These are phyloP conservation scores for Thielaviopsis punctulata DNA, from an alignment of 2,329 filamentous ascomycete species.

Conservation along the genomic window DNA sequence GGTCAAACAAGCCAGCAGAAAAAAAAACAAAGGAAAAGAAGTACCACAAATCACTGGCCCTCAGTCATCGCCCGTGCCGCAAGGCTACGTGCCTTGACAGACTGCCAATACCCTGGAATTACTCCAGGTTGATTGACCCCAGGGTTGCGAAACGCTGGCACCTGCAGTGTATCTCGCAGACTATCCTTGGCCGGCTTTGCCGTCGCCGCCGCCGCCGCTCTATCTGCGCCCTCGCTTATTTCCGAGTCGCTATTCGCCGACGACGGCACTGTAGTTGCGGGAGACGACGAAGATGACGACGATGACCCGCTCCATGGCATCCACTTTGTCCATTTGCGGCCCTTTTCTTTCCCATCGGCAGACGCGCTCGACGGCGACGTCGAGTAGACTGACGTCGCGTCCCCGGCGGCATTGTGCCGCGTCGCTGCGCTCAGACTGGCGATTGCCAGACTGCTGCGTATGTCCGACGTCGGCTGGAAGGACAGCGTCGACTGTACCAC, in stretches of 20 bases:
- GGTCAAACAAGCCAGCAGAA: background rate
- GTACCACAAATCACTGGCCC: background rate
- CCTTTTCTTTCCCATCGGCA: background rate
- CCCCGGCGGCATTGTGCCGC: background rate
- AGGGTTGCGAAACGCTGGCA: conserved; percentile 33
- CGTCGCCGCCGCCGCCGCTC: background rate
- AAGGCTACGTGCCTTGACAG: conserved; percentile 2
- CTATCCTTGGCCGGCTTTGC: conserved; percentile 13
- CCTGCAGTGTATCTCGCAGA: background rate
- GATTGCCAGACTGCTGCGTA: conserved; percentile 7
- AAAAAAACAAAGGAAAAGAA: background rate
- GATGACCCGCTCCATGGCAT: conserved; percentile 8
- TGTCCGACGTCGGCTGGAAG: conserved; percentile 7
- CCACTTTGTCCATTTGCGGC: conserved; percentile 9
- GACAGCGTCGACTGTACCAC: conserved; percentile 41
- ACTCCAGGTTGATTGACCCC: conserved; percentile 67
- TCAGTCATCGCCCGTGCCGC: conserved; percentile 6
- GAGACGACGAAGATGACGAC: background rate
- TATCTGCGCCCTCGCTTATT: background rate
- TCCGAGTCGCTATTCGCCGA: background rate
- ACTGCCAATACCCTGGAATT: conserved; percentile 46
- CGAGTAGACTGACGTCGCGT: conserved; percentile 7
- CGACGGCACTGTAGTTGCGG: background rate
- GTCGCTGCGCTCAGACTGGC: background rate
- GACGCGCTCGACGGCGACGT: conserved; percentile 3